Percentiles rank a stretch among this genome's conserved stretches.
These are phyloP conservation scores for Thermothielavioides terrestris DNA, from an alignment of 495 filamentous ascomycete genomes.

Conservation along the genomic window DNA sequence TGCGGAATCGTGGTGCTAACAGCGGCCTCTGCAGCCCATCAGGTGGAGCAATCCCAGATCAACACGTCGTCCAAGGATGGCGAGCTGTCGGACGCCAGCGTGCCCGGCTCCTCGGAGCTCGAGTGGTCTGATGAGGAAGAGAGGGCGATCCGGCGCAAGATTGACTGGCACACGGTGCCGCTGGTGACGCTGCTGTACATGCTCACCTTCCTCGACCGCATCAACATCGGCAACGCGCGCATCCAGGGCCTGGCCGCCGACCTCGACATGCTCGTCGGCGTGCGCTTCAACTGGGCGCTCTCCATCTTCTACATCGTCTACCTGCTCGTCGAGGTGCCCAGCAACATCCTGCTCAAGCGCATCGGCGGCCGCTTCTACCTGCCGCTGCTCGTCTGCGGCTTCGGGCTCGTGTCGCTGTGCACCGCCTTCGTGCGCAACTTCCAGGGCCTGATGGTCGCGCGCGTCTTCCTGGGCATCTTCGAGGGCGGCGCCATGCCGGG, in stretches of 20 bases:
- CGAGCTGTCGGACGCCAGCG: conserved; percentile 11
- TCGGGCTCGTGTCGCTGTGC: conserved; percentile 37
- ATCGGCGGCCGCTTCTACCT: conserved; percentile 55
- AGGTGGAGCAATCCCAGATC: conserved; percentile 6
- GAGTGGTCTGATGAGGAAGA: conserved; percentile 47
- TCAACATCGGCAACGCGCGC: conserved; percentile 57
- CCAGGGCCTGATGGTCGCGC: conserved; percentile 33
- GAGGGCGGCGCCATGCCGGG: conserved; percentile 49
- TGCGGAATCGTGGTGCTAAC: too few relatives aligned
- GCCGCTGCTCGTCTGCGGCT: conserved; percentile 46
- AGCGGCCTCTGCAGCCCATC: not conserved
- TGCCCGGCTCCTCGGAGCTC: conserved; percentile 19
- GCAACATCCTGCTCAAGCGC: conserved; percentile 56
- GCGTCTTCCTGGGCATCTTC: conserved; percentile 44
- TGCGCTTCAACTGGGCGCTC: conserved; percentile 51
- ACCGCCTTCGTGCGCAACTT: conserved; percentile 39
- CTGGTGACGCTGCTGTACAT: conserved; percentile 47
- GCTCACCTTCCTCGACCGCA: conserved; percentile 41
- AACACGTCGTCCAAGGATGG: conserved; percentile 16
- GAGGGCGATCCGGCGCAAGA: conserved; percentile 38
- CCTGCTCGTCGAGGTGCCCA: conserved; percentile 54
- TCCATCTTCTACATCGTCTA: conserved; percentile 62
- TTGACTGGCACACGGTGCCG: conserved; percentile 46
- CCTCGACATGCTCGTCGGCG: conserved; percentile 38
- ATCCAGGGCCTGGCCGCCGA: conserved; percentile 51